A percentile compares a stretch with the other conserved stretches of the same genome.
These are phyloP conservation scores for Pezicula neosporulosa DNA, from an alignment of 2,329 filamentous ascomycete species.

Conservation along the genomic window DNA sequence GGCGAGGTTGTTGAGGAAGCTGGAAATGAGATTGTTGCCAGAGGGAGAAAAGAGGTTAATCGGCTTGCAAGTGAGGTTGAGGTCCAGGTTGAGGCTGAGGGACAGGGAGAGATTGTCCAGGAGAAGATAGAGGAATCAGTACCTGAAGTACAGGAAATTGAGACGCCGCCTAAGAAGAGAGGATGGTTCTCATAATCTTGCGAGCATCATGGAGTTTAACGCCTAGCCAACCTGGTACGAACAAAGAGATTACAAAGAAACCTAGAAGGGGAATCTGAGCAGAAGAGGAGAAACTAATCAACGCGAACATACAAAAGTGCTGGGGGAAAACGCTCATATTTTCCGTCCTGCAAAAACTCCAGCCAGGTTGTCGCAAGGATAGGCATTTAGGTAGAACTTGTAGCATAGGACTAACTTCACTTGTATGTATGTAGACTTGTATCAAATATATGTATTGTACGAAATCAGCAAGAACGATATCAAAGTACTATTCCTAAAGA, in stretches of 20 bases:
- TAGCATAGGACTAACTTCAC: too few species aligned
- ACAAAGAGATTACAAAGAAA: too few species aligned
- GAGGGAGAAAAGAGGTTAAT: slow-evolving; percentile 10
- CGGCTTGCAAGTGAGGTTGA: neutral
- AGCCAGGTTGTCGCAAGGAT: neutral
- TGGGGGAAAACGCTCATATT: neutral
- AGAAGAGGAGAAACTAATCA: too few species aligned
- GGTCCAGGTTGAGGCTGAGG: slow-evolving; percentile 17
- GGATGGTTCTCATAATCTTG: neutral
- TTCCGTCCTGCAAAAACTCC: neutral
- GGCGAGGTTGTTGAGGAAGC: slow-evolving; percentile 6
- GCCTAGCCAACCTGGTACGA: neutral
- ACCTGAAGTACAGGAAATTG: neutral
- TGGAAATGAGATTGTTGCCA: neutral
- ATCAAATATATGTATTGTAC: neutral
- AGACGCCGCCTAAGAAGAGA: neutral
- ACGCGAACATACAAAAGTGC: too few species aligned
- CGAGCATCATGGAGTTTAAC: neutral
- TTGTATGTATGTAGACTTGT: neutral
- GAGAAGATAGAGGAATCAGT: neutral
- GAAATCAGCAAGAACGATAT: neutral
- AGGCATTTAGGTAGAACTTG: neutral
- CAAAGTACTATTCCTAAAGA: too few species aligned
- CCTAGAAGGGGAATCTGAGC: too few species aligned
- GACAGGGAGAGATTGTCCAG: slow-evolving; percentile 3